Conservation (phyloP, 2,329 filamentous ascomycete species). For the Thyridium curvatum region DNA sequence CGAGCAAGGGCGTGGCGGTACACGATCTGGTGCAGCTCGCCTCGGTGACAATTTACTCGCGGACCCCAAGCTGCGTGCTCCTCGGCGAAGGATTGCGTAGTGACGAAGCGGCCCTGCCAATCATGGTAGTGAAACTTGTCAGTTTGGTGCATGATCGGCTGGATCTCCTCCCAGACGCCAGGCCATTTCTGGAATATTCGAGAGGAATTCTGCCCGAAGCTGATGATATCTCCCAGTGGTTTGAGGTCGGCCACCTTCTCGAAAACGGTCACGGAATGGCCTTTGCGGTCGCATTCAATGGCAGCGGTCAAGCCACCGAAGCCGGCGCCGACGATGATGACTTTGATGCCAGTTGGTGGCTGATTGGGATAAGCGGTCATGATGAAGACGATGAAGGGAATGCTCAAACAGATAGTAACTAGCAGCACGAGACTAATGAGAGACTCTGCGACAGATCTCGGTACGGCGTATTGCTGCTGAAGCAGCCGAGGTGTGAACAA, state of each 20-base stretch:
- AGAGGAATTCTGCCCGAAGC: slow-evolving; percentile 50
- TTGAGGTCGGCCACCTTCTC: slow-evolving; percentile 39
- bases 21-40: slow-evolving; percentile 43
- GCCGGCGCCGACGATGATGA: slow-evolving; percentile 41
- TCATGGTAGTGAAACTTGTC: slow-evolving; percentile 27
- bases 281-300: slow-evolving; percentile 49
- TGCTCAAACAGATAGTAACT: too few relatives aligned
- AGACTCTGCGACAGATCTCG: too few relatives aligned
- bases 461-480: too few relatives aligned
- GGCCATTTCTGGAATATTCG: slow-evolving; percentile 52
- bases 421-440: too few relatives aligned
- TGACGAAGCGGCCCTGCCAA: slow-evolving; percentile 40
- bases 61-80: slow-evolving; percentile 28
- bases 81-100: slow-evolving; percentile 28
- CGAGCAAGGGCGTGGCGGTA: slow-evolving; percentile 35
- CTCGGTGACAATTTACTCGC: slow-evolving; percentile 47
- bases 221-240: slow-evolving; percentile 42
- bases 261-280: slow-evolving; percentile 37
- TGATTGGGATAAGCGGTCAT: too few relatives aligned
- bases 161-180: slow-evolving; percentile 39
- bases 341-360: slow-evolving; percentile 23
- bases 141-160: slow-evolving; percentile 40
- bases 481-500: too few relatives aligned
- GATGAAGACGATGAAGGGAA: too few relatives aligned
- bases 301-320: slow-evolving; percentile 52